Conservation (phyloP, 148 eudicot species). For the Cornus florida region DNA sequence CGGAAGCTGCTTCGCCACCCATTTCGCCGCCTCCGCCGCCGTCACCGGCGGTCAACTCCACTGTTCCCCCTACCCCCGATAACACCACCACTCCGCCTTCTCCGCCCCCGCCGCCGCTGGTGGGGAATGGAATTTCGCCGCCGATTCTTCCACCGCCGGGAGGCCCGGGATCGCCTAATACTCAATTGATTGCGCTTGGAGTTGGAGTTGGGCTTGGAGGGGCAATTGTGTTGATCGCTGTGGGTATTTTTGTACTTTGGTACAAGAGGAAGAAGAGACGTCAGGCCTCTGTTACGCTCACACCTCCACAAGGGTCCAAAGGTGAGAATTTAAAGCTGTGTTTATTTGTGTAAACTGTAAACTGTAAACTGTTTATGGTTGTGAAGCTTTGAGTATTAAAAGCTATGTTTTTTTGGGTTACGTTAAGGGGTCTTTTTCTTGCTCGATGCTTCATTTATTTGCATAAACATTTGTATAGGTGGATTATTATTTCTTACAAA, state of each 20-base stretch:
- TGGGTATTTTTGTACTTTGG: constrained; percentile 53
- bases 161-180: constrained; percentile 6
- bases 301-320: constrained; percentile 1
- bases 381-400: neutral
- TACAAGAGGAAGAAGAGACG: constrained; percentile 42
- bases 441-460: neutral
- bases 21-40: too few relatives aligned
- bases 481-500: neutral
- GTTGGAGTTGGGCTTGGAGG: constrained; percentile 78
- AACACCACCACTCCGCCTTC: too few relatives aligned
- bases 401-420: neutral
- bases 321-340: constrained; percentile 4
- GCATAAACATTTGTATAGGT: too few relatives aligned
- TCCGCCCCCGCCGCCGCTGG: neutral
- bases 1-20: neutral
- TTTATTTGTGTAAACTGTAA: neutral
- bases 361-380: neutral
- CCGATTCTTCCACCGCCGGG: constrained; percentile 12
- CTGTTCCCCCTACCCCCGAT: too few relatives aligned
- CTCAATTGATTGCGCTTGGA: constrained; percentile 47
- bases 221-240: constrained; percentile 46
- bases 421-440: neutral
- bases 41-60: too few relatives aligned
- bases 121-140: neutral
- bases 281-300: neutral